These are phyloP conservation scores for Gypsophila paniculata DNA, from an alignment of 179 eudicot species.

Conservation along the genomic window DNA sequence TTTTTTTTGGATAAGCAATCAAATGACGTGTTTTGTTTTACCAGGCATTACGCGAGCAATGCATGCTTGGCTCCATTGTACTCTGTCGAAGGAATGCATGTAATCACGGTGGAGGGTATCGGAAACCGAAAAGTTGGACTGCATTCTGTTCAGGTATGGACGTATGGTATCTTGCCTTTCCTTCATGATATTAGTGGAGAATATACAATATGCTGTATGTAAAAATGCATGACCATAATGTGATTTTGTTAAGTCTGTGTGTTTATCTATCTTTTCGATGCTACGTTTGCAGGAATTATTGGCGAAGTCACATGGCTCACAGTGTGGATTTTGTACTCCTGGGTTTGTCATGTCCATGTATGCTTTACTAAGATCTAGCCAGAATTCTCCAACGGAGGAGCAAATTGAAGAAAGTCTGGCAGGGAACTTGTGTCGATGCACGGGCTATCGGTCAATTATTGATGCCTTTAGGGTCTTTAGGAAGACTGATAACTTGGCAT, in stretches of 20 bases:
- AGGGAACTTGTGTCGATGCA: slow-evolving; percentile 96
- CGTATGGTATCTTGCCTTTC: too few species aligned
- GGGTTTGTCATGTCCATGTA: slow-evolving; percentile 99
- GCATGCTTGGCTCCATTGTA: slow-evolving; percentile 98
- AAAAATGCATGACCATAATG: too few species aligned
- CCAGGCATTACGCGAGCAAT: slow-evolving; percentile 87
- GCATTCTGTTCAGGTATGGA: slow-evolving; percentile 97
- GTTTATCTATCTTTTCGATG: slow-evolving; percentile 11
- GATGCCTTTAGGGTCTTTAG: slow-evolving; percentile 96
- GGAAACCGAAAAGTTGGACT: slow-evolving; percentile 73
- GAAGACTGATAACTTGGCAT: slow-evolving; percentile 66
- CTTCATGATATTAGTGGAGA: neutral
- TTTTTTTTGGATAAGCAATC: slow-evolving; percentile 2
- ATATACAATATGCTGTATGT: too few species aligned
- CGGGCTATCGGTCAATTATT: slow-evolving; percentile 90
- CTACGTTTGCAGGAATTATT: slow-evolving; percentile 69
- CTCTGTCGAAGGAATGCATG: slow-evolving; percentile 99
- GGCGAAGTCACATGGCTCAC: slow-evolving; percentile 87
- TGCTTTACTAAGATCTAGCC: slow-evolving; percentile 78
- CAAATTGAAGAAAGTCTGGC: slow-evolving; percentile 96
- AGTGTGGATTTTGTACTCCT: slow-evolving; percentile 99
- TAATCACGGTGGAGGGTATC: slow-evolving; percentile 92
- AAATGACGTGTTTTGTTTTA: slow-evolving; percentile 15
- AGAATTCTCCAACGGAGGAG: slow-evolving; percentile 70
- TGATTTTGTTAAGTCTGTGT: too few species aligned